Percentiles rank a stretch among this genome's conserved stretches.
These are phyloP conservation scores for Saccharomycopsis crataegensis DNA, from an alignment of 1,139 yeast species.

Conservation along the genomic window DNA sequence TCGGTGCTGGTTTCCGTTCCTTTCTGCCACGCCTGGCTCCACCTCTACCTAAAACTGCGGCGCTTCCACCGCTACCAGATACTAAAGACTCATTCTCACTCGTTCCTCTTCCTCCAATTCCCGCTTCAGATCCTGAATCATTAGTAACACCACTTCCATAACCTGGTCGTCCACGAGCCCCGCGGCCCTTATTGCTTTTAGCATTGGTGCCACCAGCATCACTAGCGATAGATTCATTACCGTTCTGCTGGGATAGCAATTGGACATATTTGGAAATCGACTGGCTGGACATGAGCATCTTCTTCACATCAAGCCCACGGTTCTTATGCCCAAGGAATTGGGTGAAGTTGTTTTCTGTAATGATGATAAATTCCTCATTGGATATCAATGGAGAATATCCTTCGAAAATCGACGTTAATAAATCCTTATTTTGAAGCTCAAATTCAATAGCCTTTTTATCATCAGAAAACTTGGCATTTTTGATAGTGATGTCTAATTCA, in stretches of 20 bases:
- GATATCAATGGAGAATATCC: constrained; percentile 27
- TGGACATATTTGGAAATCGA: neutral
- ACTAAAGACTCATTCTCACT: constrained; percentile 8
- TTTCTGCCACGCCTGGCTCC: neutral
- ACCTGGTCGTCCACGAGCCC: neutral
- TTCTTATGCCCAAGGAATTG: neutral
- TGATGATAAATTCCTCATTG: constrained; percentile 25
- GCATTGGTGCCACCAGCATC: neutral
- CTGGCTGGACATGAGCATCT: constrained; percentile 1
- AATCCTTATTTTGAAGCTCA: constrained; percentile 7
- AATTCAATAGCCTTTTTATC: neutral
- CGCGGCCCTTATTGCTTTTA: neutral
- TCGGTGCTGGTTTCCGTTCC: neutral
- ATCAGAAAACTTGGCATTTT: constrained; percentile 6
- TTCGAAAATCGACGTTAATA: constrained; percentile 23
- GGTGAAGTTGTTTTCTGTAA: constrained; percentile 25
- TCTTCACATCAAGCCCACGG: neutral
- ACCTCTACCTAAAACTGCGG: neutral
- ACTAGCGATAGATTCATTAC: neutral
- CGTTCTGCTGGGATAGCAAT: neutral
- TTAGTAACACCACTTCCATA: neutral
- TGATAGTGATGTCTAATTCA: constrained; percentile 6
- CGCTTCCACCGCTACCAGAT: constrained; percentile 1
- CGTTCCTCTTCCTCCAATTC: neutral
- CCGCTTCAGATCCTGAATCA: constrained; percentile 8